Conservation (phyloP, 306 rosid genomes). For the Bauhinia variegata region DNA sequence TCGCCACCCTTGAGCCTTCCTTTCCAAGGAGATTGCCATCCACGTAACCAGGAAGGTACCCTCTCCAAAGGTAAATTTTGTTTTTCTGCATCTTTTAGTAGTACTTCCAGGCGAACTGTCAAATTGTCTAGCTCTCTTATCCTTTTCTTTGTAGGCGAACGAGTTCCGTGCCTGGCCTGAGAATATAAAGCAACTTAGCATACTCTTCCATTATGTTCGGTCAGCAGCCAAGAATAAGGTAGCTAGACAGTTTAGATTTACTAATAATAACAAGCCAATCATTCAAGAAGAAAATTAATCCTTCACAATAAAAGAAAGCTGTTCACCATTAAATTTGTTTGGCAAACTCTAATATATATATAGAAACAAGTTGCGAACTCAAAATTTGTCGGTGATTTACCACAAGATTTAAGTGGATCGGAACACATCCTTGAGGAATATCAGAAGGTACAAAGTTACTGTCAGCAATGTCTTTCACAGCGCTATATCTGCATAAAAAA, state of each 20-base stretch:
- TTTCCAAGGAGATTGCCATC: slow-evolving; percentile 92
- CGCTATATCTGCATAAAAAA: slow-evolving; percentile 66
- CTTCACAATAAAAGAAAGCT: not conserved
- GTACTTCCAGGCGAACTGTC: slow-evolving; percentile 52
- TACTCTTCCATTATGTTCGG: not conserved
- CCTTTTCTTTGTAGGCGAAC: slow-evolving; percentile 84
- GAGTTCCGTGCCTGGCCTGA: slow-evolving; percentile 98
- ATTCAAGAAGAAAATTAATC: slow-evolving; percentile 16
- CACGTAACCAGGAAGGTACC: slow-evolving; percentile 73
- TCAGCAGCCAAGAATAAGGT: not conserved
- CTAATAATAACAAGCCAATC: slow-evolving; percentile 9
- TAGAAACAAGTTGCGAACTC: too few relatives aligned
- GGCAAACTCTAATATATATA: too few relatives aligned
- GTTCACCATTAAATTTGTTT: not conserved
- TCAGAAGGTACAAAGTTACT: slow-evolving; percentile 48
- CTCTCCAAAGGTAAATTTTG: slow-evolving; percentile 49
- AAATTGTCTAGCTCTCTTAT: slow-evolving; percentile 61
- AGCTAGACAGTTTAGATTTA: slow-evolving; percentile 3
- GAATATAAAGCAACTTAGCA: slow-evolving; percentile 27
- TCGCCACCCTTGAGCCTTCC: slow-evolving; percentile 80
- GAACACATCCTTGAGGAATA: slow-evolving; percentile 73
- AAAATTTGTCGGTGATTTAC: slow-evolving; percentile 42
- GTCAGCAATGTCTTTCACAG: slow-evolving; percentile 49
- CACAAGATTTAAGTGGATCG: slow-evolving; percentile 90
- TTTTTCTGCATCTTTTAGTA: slow-evolving; percentile 59